Evolutionary conservation across 1,284 basidiomycete species (phyloP), one percentile per base, ranked within the genome.

Genomic region (Puccinia hordei): DNA sequence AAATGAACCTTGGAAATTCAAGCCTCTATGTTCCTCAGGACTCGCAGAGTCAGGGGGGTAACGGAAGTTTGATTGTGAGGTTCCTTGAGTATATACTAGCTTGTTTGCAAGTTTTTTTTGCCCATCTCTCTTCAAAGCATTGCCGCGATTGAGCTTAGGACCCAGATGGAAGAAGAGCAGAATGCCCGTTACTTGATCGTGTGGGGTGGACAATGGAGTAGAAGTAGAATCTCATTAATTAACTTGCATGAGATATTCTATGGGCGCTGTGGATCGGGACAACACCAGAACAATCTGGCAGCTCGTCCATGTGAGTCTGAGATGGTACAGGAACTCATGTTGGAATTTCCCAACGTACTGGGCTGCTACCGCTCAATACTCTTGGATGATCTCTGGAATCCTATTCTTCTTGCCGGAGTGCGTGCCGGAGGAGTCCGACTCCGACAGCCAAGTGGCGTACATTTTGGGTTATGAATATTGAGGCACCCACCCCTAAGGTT

Each of bases 301-400:
- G 24, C 55, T 57, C 55, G 55, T 57, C 55, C n/a, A 22, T 4
- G 9, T n/a, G 17, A n/a, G 22, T 57, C 10, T 27, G 1, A n/a
- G 24, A 57, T 57, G 19, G 19, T 27, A 57, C 12, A 57, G 55
- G 55, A 57, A 57, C 55, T n/a, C 19, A 57, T 57, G n/a, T 13
- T n/a, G 55, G 12, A 27, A 57, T 57, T 22, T n/a, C 4, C 19
- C 2, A 57, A n/a, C 9, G 55, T 24, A 22, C 22, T 53, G 10
- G 55, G 17, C 24, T 57, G 55, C 24, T n/a, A n/a, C 55, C 24
- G 55, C 55, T 57, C 55, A 57, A 19, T 15, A 53, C 4, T 53
- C 17, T 22, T n/a, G 19, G 55, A n/a, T 57, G 55, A 57, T 57
- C 55, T 57, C 55, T 57, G 55, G 55, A 57, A n/a, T 12, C 55